These are phyloP conservation scores for Nitzschia palea DNA, from an alignment of 108 stramenopile species.

Conservation along the genomic window DNA sequence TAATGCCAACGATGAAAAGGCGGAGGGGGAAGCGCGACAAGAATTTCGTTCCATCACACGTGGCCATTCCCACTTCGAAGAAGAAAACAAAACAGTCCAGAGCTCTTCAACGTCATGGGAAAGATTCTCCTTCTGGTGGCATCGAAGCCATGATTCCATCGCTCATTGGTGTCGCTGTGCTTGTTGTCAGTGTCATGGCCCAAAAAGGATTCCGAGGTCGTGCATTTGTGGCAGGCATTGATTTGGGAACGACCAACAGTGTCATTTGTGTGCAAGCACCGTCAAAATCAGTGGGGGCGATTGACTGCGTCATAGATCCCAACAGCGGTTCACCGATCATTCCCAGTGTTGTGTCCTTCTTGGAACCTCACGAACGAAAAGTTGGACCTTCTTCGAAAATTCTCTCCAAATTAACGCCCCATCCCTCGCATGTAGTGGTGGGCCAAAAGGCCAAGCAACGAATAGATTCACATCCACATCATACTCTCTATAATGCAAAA, in stretches of 20 bases:
- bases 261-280: slow-evolving; percentile 83
- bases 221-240: slow-evolving; percentile 80
- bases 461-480: slow-evolving; percentile 83
- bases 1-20: not conserved
- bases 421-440: slow-evolving; percentile 72
- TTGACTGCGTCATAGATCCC: slow-evolving; percentile 83
- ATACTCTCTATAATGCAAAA: slow-evolving; percentile 86
- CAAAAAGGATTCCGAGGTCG: slow-evolving; percentile 85
- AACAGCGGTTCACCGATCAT: slow-evolving; percentile 62
- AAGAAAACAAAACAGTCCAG: slow-evolving; percentile 26
- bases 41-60: not conserved
- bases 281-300: slow-evolving; percentile 73
- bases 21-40: slow-evolving; percentile 36
- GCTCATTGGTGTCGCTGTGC: slow-evolving; percentile 59
- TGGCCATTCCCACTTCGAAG: not conserved
- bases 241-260: slow-evolving; percentile 87
- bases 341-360: slow-evolving; percentile 86
- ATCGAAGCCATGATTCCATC: slow-evolving; percentile 80
- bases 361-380: slow-evolving; percentile 52
- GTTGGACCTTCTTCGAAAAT: slow-evolving; percentile 32
- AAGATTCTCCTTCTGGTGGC: slow-evolving; percentile 52
- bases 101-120: slow-evolving; percentile 29
- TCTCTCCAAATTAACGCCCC: slow-evolving; percentile 47
- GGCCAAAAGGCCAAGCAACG: slow-evolving; percentile 71
- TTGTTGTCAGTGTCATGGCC: slow-evolving; percentile 71